These are phyloP conservation scores for Trichoderma atrobrunneum DNA, from an alignment of 2,329 filamentous ascomycete species.

Conservation along the genomic window DNA sequence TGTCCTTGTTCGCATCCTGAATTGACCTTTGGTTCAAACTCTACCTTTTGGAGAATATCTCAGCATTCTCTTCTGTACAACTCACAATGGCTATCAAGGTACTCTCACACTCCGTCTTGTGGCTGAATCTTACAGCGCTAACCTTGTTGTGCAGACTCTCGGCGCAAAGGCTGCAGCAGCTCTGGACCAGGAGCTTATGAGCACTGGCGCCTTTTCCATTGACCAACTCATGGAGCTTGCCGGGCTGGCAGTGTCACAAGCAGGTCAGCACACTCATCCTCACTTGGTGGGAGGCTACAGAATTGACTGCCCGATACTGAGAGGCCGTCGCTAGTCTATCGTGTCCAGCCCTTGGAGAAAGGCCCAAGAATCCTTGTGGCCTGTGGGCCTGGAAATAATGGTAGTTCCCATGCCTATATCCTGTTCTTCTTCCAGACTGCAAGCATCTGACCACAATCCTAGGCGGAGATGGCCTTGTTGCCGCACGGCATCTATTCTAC, in stretches of 20 bases:
- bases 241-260: constrained; percentile 88
- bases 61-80: no score
- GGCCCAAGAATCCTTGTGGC: constrained; percentile 77
- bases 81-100: constrained; percentile 14
- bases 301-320: background rate
- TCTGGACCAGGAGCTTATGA: constrained; percentile 93
- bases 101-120: background rate
- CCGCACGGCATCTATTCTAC: constrained; percentile 84
- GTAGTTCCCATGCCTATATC: constrained; percentile 33
- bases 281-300: background rate
- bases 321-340: constrained; percentile 60
- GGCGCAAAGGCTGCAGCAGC: constrained; percentile 83
- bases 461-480: constrained; percentile 94
- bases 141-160: constrained; percentile 61
- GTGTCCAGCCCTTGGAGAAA: constrained; percentile 70
- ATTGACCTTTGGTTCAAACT: background rate
- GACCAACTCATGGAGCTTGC: constrained; percentile 98
- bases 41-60: background rate
- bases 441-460: constrained; percentile 30
- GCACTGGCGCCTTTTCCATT: constrained; percentile 78
- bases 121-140: background rate
- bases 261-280: constrained; percentile 50
- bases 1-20: background rate
- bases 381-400: constrained; percentile 81
- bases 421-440: background rate